Percentiles rank a stretch among this genome's conserved stretches.
phyloP scores from a whole-genome alignment of 2,329 filamentous ascomycete genomes.

The Aspergillus unguis region DNA sequence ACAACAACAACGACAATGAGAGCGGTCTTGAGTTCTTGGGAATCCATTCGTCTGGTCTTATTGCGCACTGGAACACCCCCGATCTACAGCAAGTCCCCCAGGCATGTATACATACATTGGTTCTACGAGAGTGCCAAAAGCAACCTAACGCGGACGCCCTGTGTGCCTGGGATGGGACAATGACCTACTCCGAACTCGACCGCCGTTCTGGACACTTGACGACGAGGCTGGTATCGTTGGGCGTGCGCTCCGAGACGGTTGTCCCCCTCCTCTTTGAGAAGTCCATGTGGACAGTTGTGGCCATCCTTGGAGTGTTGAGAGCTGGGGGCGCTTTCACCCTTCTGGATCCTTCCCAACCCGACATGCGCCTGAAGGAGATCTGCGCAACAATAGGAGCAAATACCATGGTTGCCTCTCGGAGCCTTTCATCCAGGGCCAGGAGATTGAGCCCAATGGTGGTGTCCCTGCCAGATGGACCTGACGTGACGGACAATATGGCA shows the following conservation, averaged over 20 bases:
- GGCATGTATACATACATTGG: too few relatives aligned
- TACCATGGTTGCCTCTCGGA: constrained; percentile 3
- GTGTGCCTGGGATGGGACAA: constrained; percentile 15
- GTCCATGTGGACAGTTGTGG: constrained; percentile 25
- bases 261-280: constrained; percentile 26
- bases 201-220: constrained; percentile 18
- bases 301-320: constrained; percentile 24
- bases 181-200: constrained; percentile 18
- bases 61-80: too few relatives aligned
- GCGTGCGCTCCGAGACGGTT: constrained; percentile 27
- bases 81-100: too few relatives aligned
- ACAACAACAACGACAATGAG: too few relatives aligned
- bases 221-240: constrained; percentile 25
- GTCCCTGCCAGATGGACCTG: not conserved
- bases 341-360: constrained; percentile 12
- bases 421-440: not conserved
- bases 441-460: constrained; percentile 2
- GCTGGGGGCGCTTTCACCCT: constrained; percentile 24
- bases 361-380: constrained; percentile 7
- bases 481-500: not conserved
- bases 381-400: constrained; percentile 6
- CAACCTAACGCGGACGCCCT: constrained; percentile 5
- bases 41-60: too few relatives aligned
- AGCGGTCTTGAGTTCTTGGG: too few relatives aligned
- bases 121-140: too few relatives aligned